Evolutionary conservation across 2,329 filamentous ascomycete genomes (phyloP).

Genomic region (Alternaria tenuissima): DNA sequence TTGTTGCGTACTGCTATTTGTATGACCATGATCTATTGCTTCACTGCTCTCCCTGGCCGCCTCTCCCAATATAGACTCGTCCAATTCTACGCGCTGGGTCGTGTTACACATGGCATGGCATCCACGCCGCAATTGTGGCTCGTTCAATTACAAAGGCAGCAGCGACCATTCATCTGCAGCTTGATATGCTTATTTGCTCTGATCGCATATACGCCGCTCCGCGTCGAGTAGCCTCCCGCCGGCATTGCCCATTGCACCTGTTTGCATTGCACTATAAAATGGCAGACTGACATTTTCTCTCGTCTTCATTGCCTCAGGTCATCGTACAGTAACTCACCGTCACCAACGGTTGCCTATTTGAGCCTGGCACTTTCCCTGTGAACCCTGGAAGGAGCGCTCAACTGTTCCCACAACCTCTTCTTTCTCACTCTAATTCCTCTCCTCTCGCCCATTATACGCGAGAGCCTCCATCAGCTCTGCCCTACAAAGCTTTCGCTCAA

Average conservation of each 20-base stretch:
- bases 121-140: slow-evolving; percentile 16
- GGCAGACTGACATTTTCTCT: slow-evolving; percentile 12
- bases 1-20: not conserved
- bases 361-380: not conserved
- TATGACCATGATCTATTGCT: not conserved
- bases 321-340: slow-evolving; percentile 17
- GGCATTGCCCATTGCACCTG: slow-evolving; percentile 21
- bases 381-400: slow-evolving; percentile 7
- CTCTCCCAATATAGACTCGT: not conserved
- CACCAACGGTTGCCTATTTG: slow-evolving; percentile 17
- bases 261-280: slow-evolving; percentile 22
- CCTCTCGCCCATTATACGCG: not conserved
- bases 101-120: slow-evolving; percentile 1
- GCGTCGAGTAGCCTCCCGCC: slow-evolving; percentile 17
- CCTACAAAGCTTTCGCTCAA: not conserved
- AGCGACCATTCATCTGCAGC: slow-evolving; percentile 13
- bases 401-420: slow-evolving; percentile 2
- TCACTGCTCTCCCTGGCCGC: not conserved
- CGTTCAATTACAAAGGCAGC: slow-evolving; percentile 12
- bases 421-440: not conserved
- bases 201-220: slow-evolving; percentile 21
- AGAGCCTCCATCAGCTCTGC: not conserved
- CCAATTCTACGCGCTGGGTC: slow-evolving; percentile 1
- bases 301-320: slow-evolving; percentile 13
- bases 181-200: slow-evolving; percentile 16